Evolutionary conservation across 495 filamentous ascomycete species (phyloP).

Genomic region (Penicillium cinerascens): DNA sequence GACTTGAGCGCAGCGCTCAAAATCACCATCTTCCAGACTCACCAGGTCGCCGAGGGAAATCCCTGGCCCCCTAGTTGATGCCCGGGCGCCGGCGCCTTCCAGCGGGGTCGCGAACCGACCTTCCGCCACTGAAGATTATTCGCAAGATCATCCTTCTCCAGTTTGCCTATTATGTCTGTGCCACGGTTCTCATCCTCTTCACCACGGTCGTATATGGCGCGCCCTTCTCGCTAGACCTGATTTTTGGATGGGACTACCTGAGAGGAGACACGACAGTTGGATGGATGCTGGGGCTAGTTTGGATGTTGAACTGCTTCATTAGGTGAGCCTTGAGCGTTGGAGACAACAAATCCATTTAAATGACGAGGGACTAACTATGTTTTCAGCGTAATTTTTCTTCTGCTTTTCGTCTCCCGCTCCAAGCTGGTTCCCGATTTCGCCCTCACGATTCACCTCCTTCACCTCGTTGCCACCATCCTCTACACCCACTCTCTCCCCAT

Average conservation of each 20-base stretch:
- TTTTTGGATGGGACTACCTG: slow-evolving; percentile 78
- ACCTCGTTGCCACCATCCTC: slow-evolving; percentile 71
- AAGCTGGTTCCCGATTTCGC: slow-evolving; percentile 94
- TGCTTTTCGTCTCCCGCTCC: slow-evolving; percentile 75
- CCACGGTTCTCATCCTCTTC: slow-evolving; percentile 79
- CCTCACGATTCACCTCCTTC: slow-evolving; percentile 81
- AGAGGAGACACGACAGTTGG: slow-evolving; percentile 88
- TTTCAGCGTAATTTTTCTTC: slow-evolving; percentile 62
- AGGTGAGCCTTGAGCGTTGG: slow-evolving; percentile 48
- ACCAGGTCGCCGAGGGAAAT: slow-evolving; percentile 5
- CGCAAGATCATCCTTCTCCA: slow-evolving; percentile 88
- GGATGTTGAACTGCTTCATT: slow-evolving; percentile 73
- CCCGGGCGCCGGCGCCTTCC: slow-evolving; percentile 74
- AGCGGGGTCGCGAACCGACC: slow-evolving; percentile 74
- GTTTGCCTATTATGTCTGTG: slow-evolving; percentile 71
- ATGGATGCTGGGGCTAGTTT: slow-evolving; percentile 86
- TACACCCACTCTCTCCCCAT: slow-evolving; percentile 72
- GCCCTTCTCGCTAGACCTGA: slow-evolving; percentile 62
- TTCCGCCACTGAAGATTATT: slow-evolving; percentile 79
- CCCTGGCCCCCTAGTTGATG: slow-evolving; percentile 47
- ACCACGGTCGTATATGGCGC: slow-evolving; percentile 78
- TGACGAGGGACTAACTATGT: neutral
- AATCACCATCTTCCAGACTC: neutral
- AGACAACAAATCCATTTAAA: neutral
- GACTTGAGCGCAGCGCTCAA: slow-evolving; percentile 11